Base-by-base conservation (phyloP, 768 basidiomycete species). In the Termitomyces sp. region DNA sequence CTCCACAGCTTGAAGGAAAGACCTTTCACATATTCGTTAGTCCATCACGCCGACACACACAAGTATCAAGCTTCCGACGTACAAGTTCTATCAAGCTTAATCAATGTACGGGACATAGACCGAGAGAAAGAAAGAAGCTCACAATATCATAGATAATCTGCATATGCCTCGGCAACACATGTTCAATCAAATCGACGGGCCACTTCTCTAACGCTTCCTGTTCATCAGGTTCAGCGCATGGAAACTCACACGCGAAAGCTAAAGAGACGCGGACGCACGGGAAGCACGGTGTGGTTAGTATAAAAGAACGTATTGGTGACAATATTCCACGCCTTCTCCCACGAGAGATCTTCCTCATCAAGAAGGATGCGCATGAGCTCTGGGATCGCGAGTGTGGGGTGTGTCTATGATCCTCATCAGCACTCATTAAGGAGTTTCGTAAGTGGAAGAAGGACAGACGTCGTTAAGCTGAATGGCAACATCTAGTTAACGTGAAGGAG, bases 381-480 rank as follows among this genome's bases (percentile, higher is more conserved):
- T 20, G 92, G 92, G 68, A 98, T 93, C 28, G 96, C 94, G 61
- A 98, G 83, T 4, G 95, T 96, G 0, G 96, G 96, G 74, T 98
- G 96, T 3, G 96, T 97, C 88, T 95, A 67, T 4, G 12, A 15
- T 33, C 20, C 9, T 45, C 32, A 15, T 57, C 35, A 54, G 58
- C 8, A 24, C 8, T 32, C 12, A 40, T n/a, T 13, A 42, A 22
- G 4, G 7, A 38, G n/a, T 33, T 24, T 33, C 3, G 2, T 24
- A 11, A 6, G 2, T 20, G 22, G 36, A 55, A 35, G 35, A 44
- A 28, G 18, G 38, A 22, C 45, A 1, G 24, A 92, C 91, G 65
- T 95, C 94, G 69, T 96, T 97, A n/a, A 96, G 84, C 73, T 99
- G 96, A 61, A 97, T 95, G 9, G 93, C 91, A 66, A 91, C 90